Percentiles rank a stretch among this genome's conserved stretches.
phyloP scores from a whole-genome alignment of 352 stramenopile species.

The Globisporangium paroecandrum region DNA sequence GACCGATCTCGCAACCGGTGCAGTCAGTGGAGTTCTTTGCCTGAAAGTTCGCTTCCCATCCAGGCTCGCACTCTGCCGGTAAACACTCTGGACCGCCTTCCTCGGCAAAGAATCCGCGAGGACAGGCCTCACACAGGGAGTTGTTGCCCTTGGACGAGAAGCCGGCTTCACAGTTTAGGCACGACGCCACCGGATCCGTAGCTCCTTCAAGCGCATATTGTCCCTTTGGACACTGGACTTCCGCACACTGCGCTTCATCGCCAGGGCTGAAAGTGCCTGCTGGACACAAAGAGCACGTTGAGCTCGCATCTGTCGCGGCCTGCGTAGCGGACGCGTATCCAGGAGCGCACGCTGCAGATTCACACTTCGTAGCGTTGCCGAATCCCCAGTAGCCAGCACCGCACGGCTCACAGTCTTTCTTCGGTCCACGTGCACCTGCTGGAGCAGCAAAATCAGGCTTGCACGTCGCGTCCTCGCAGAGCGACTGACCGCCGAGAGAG shows the following conservation, averaged over 20 bases:
- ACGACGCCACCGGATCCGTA: conserved; percentile 24
- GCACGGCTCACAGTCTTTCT: conserved; percentile 39
- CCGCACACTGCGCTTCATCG: conserved; percentile 28
- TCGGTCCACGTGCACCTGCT: conserved; percentile 24
- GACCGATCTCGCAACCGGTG: conserved; percentile 37
- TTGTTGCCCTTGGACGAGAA: conserved; percentile 36
- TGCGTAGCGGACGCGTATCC: conserved; percentile 24
- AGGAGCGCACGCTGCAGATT: conserved; percentile 24
- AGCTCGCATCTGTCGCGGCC: conserved; percentile 26
- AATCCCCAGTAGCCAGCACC: conserved; percentile 30
- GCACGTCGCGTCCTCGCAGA: conserved; percentile 31
- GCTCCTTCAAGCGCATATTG: conserved; percentile 28
- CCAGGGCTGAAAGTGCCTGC: conserved; percentile 32
- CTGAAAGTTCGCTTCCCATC: conserved; percentile 34
- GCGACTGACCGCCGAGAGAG: conserved; percentile 30
- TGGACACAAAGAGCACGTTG: conserved; percentile 28
- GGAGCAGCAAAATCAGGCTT: conserved; percentile 29
- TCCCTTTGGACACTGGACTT: conserved; percentile 29
- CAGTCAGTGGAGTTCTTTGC: conserved; percentile 43
- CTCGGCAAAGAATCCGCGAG: conserved; percentile 26
- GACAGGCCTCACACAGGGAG: conserved; percentile 31
- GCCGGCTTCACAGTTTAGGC: conserved; percentile 27
- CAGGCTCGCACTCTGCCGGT: conserved; percentile 30
- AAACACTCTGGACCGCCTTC: conserved; percentile 23
- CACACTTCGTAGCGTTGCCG: conserved; percentile 27